These are phyloP conservation scores for Rosa multiflora DNA, from an alignment of 306 rosid genomes.

Conservation along the genomic window DNA sequence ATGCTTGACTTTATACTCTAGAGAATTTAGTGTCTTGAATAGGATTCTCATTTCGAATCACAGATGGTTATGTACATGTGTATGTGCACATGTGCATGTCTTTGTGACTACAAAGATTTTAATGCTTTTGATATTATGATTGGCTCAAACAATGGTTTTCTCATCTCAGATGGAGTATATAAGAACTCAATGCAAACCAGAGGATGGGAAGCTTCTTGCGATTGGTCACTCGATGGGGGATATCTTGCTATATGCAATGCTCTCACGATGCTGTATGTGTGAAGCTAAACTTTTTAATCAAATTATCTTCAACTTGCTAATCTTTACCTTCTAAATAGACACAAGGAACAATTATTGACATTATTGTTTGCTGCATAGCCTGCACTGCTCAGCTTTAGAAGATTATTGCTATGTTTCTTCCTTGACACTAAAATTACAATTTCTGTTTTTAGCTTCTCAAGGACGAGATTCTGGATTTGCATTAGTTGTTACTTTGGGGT, in stretches of 20 bases:
- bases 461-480: no score
- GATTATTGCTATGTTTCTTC: no score
- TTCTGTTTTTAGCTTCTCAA: no score
- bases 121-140: slow-evolving; percentile 2
- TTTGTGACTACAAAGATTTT: background rate
- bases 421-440: no score
- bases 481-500: no score
- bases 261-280: slow-evolving; percentile 64
- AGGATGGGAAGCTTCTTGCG: slow-evolving; percentile 73
- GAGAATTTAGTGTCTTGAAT: background rate
- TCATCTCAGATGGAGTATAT: no score
- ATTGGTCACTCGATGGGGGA: slow-evolving; percentile 99
- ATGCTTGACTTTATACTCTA: slow-evolving; percentile 1
- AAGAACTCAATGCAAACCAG: slow-evolving; percentile 63
- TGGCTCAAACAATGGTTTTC: slow-evolving; percentile 23
- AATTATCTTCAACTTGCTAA: slow-evolving; percentile 12
- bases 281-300: slow-evolving; percentile 15
- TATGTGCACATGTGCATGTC: background rate
- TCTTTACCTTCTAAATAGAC: background rate
- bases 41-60: background rate
- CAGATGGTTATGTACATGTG: background rate
- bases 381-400: no score
- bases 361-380: no score
- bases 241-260: slow-evolving; percentile 79
- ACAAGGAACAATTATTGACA: no score